Evolutionary conservation across 805 yeast genomes (phyloP), one percentile per base, ranked within the genome.

Genomic region (Lachancea kluyveri): DNA sequence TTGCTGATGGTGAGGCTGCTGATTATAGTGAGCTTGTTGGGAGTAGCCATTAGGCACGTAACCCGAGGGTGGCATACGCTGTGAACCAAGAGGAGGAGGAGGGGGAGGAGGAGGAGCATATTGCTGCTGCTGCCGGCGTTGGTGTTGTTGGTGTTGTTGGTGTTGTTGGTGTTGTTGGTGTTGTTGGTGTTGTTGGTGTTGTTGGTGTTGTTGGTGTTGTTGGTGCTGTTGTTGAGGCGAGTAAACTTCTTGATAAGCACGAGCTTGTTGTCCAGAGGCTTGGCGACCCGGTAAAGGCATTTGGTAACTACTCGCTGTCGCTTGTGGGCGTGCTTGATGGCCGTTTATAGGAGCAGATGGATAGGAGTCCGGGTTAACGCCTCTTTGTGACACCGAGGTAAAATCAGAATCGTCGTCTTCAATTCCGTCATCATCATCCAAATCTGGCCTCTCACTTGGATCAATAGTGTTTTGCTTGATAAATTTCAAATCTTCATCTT

Each of bases 351-450:
- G 10, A 37, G 45, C 9, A 16, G 26, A 8, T 28, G 31, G 24
- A 33, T 61, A 65, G 43, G 72, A 76, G 17, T 62, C 57, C 11
- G 81, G 83, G 46, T 81, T 81, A 10, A 75, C 67, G 17, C 78
- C 87, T 51, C 90, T 65, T 56, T 81, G 90, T 6, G 88, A 79
- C 2, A 82, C 83, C 31, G 86, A 77, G 1, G 92, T 81, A 55
- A 82, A 79, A 47, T 78, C 79, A 1, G 90, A 80, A 28, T 66
- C 74, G 14, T 46, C 45, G 11, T 46, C 56, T 23, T 52, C 51
- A 16, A 42, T 41, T 9, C 54, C 51, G 12, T 54, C 55, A 20
- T 48, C 57, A n/a, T 46, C 48, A 21, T 33, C 37, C 6, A 37
- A 25, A 15, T 26, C 7, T 14, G 50, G 39, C 21, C 43, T 35